Conservation (phyloP, 2,329 filamentous ascomycete species). For the Aspergillus pseudonomiae region DNA sequence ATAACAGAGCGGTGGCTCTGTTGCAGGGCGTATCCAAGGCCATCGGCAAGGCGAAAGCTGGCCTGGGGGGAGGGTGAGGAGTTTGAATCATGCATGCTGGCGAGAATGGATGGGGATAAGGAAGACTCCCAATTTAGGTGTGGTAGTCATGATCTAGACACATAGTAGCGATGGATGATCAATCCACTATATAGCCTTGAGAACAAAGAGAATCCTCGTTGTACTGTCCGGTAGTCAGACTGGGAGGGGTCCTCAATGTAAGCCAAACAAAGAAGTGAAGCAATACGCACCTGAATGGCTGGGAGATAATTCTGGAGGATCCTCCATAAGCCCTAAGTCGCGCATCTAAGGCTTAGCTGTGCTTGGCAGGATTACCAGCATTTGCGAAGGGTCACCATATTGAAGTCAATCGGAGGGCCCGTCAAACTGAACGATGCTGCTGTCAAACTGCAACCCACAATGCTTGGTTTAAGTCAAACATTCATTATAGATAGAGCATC, state of each 20-base stretch:
- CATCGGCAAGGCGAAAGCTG: background rate
- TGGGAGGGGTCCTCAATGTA: background rate
- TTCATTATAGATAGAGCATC: too few relatives aligned
- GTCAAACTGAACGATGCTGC: too few relatives aligned
- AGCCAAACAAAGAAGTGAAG: background rate
- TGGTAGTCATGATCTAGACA: background rate
- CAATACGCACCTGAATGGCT: background rate
- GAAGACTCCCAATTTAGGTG: background rate
- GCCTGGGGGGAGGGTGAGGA: background rate
- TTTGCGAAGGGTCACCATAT: too few relatives aligned
- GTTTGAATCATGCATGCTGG: background rate
- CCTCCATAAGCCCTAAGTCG: background rate
- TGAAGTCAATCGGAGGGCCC: too few relatives aligned
- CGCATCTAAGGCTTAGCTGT: too few relatives aligned
- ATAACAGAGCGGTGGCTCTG: background rate
- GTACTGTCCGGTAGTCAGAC: background rate
- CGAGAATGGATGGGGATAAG: background rate
- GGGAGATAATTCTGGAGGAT: background rate
- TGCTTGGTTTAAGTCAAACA: too few relatives aligned
- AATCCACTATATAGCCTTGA: background rate
- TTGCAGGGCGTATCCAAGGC: background rate
- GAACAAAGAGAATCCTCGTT: background rate
- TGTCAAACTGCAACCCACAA: too few relatives aligned
- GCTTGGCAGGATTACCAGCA: too few relatives aligned
- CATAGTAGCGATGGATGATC: background rate